Conservation (phyloP, 371 early-diverging fungal species). For the Blastocladiella emersonii region DNA sequence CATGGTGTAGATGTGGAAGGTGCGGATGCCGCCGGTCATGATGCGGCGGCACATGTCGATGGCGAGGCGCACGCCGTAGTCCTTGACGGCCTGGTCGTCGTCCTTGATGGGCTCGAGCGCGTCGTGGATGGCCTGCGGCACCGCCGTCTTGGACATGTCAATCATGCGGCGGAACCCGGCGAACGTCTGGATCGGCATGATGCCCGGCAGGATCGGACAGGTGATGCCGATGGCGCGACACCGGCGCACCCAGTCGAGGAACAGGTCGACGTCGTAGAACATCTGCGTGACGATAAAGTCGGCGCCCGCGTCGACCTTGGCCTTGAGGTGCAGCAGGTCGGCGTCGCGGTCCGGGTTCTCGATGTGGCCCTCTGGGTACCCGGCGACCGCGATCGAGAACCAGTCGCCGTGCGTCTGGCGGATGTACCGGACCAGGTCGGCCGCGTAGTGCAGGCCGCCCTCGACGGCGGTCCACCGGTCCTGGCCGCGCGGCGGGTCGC, state of each 20-base stretch:
- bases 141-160: slow-evolving; percentile 65
- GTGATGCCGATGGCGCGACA: slow-evolving; percentile 59
- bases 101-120: slow-evolving; percentile 87
- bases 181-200: slow-evolving; percentile 89
- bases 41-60: slow-evolving; percentile 62
- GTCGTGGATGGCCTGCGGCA: slow-evolving; percentile 68
- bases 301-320: slow-evolving; percentile 81
- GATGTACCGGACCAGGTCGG: slow-evolving; percentile 79
- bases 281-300: slow-evolving; percentile 86
- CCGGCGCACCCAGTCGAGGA: slow-evolving; percentile 56
- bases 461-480: slow-evolving; percentile 63
- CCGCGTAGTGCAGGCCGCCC: slow-evolving; percentile 66
- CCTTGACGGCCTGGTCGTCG: slow-evolving; percentile 86
- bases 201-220: slow-evolving; percentile 83
- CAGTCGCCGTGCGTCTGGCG: slow-evolving; percentile 78
- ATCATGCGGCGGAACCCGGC: slow-evolving; percentile 77
- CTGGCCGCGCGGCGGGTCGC: slow-evolving; percentile 83
- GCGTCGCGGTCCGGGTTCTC: slow-evolving; percentile 52
- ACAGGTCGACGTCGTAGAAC: slow-evolving; percentile 81
- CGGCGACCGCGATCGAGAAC: slow-evolving; percentile 86
- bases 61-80: slow-evolving; percentile 74
- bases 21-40: slow-evolving; percentile 40
- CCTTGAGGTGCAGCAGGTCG: slow-evolving; percentile 64
- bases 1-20: slow-evolving; percentile 76
- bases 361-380: slow-evolving; percentile 82